These are phyloP conservation scores for Logfia minima DNA, from an alignment of 129 eudicot genomes.

Conservation along the genomic window DNA sequence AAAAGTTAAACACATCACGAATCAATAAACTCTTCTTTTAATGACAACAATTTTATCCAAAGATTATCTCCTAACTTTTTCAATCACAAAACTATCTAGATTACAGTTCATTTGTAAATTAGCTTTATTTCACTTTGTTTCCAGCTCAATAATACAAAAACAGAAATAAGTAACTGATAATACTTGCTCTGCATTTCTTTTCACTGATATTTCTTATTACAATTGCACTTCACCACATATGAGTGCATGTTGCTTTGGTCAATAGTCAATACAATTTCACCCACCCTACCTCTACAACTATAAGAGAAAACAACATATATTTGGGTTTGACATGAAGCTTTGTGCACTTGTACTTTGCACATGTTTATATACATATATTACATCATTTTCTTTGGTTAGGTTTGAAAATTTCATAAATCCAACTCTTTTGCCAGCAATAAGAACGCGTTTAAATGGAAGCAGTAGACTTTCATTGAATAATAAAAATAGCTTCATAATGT, in stretches of 20 bases:
- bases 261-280: slow-evolving; percentile 16
- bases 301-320: background rate
- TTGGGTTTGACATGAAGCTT: background rate
- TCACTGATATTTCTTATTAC: slow-evolving; percentile 9
- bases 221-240: background rate
- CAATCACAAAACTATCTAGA: too few species aligned
- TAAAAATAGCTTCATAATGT: slow-evolving; percentile 9
- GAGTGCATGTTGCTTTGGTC: slow-evolving; percentile 1
- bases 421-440: slow-evolving; percentile 32
- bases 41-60: too few species aligned
- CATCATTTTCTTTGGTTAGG: slow-evolving; percentile 39
- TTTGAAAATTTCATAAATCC: slow-evolving; percentile 32
- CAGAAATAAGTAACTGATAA: background rate
- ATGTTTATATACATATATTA: background rate
- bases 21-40: too few species aligned
- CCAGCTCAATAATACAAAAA: too few species aligned
- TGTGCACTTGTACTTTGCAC: background rate
- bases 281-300: slow-evolving; percentile 23
- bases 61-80: too few species aligned
- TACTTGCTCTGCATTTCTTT: too few species aligned
- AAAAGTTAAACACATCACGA: too few species aligned
- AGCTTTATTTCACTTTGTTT: too few species aligned
- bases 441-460: slow-evolving; percentile 17
- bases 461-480: slow-evolving; percentile 23
- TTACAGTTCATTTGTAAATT: too few species aligned